Conservation (phyloP, 345 rosid genomes). For the Fremontodendron californicum region DNA sequence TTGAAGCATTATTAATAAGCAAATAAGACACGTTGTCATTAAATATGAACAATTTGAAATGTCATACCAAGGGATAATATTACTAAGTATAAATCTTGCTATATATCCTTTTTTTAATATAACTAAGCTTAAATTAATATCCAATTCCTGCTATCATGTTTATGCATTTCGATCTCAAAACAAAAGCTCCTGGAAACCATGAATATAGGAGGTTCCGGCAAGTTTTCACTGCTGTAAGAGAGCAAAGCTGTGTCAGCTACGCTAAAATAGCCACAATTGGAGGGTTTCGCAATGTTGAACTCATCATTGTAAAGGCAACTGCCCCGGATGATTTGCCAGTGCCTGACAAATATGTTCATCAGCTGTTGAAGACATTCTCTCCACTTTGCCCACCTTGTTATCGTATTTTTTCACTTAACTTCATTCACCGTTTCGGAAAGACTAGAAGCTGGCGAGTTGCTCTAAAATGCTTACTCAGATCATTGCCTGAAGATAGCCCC, state of each 20-base stretch:
- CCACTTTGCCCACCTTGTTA: slow-evolving; percentile 35
- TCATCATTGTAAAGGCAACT: slow-evolving; percentile 43
- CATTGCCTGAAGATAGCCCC: slow-evolving; percentile 36
- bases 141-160: background rate
- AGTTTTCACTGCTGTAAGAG: slow-evolving; percentile 33
- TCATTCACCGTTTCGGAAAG: slow-evolving; percentile 34
- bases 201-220: slow-evolving; percentile 33
- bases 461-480: slow-evolving; percentile 42
- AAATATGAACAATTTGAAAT: too few relatives aligned
- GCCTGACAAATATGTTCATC: slow-evolving; percentile 32
- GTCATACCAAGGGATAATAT: too few relatives aligned
- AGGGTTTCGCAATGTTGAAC: slow-evolving; percentile 38
- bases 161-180: background rate
- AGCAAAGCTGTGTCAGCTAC: slow-evolving; percentile 34
- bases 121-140: too few relatives aligned
- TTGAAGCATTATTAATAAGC: too few relatives aligned
- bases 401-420: slow-evolving; percentile 34
- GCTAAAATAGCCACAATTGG: slow-evolving; percentile 44
- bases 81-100: too few relatives aligned
- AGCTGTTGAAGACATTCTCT: slow-evolving; percentile 40
- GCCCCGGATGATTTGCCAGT: slow-evolving; percentile 40
- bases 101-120: too few relatives aligned
- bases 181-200: slow-evolving; percentile 11
- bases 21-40: too few relatives aligned
- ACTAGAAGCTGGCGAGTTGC: slow-evolving; percentile 57